Evolutionary conservation across 148 eudicot species (phyloP), one percentile per base, ranked within the genome.

Genomic region (Hydrangea macrophylla): DNA sequence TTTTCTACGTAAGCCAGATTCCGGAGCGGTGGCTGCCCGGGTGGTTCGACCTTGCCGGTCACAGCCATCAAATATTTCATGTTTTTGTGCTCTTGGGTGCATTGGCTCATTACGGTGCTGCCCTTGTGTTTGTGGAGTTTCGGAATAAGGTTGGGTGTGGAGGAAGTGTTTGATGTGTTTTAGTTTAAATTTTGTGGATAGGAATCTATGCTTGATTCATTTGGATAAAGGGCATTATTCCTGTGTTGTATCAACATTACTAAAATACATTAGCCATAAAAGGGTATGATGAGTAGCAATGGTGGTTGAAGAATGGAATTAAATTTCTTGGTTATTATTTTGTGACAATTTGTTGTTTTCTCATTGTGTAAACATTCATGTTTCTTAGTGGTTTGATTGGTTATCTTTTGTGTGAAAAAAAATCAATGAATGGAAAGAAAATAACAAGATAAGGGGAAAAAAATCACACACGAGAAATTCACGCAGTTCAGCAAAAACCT

Each of bases 1-100:
- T 76, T 33, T 93, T 93, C 58, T 93, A 93, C 11, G 89, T 90
- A 15, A 76, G 73, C 17, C 80, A 95, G 73, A 60, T 93, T n/a
- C 98, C 96, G 0, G 98, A 93, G 78, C 77, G 95, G 79, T 93
- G 96, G 90, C 72, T 60, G 71, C 96, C 98, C 0, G 98, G 98
- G 5, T 83, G 83, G 83, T 93, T 93, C 37, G 98, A 93, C 57
- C 70, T 93, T 6, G 90, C 96, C 0, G 96, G 98, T 1, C 96
- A 93, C 45, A 93, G 98, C 62, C 98, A 93, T 67, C 96, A 93
- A 62, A 93, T 93, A 32, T 93, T 93, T 50, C 98, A 93, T 72
- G 84, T 86, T 69, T 86, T 93, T 51, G 98, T 93, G 53, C 73
- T 93, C n/a, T 55, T 86, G 75, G 98, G 96, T 30, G 98, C 98